Percentiles rank a stretch among this genome's conserved stretches.
phyloP scores from a whole-genome alignment of 192 early-diverging fungal genomes.

The Martensiomyces pterosporus region DNA sequence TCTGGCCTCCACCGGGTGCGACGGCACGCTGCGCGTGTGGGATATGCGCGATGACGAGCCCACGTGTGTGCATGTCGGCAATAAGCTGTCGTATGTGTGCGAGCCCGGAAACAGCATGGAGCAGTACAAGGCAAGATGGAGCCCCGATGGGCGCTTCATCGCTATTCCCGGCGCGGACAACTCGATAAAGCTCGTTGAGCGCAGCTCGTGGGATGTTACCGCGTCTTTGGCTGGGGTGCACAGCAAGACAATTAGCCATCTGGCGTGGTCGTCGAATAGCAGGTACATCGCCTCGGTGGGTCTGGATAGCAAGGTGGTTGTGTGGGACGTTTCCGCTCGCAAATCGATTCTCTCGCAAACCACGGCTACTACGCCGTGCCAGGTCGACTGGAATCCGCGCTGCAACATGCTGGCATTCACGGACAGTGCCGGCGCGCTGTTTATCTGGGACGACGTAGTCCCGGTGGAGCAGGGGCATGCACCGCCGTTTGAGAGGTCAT shows the following conservation, averaged over 20 bases:
- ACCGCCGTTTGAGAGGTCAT: conserved; percentile 11
- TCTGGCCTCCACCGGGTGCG: conserved; percentile 53
- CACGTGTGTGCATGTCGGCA: conserved; percentile 41
- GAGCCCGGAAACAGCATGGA: conserved; percentile 40
- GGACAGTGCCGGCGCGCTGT: conserved; percentile 54
- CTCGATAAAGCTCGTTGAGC: conserved; percentile 29
- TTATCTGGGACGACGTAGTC: conserved; percentile 57
- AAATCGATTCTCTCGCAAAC: conserved; percentile 40
- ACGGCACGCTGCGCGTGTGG: conserved; percentile 66
- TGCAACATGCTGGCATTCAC: conserved; percentile 61
- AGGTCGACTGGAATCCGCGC: conserved; percentile 64
- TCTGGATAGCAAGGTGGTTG: conserved; percentile 44
- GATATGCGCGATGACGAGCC: conserved; percentile 52
- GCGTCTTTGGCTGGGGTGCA: conserved; percentile 33
- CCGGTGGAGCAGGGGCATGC: conserved; percentile 44
- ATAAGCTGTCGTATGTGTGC: conserved; percentile 27
- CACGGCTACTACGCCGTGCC: conserved; percentile 44
- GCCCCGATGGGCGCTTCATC: conserved; percentile 55
- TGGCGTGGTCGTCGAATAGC: conserved; percentile 67
- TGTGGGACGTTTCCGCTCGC: conserved; percentile 65
- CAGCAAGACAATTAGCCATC: conserved; percentile 40
- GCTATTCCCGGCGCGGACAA: conserved; percentile 56
- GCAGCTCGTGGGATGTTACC: conserved; percentile 32
- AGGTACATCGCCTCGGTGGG: conserved; percentile 56
- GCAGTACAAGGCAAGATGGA: conserved; percentile 58